Base-by-base conservation (phyloP, 495 filamentous ascomycete genomes). In the Saxispiralis lemnorum region DNA sequence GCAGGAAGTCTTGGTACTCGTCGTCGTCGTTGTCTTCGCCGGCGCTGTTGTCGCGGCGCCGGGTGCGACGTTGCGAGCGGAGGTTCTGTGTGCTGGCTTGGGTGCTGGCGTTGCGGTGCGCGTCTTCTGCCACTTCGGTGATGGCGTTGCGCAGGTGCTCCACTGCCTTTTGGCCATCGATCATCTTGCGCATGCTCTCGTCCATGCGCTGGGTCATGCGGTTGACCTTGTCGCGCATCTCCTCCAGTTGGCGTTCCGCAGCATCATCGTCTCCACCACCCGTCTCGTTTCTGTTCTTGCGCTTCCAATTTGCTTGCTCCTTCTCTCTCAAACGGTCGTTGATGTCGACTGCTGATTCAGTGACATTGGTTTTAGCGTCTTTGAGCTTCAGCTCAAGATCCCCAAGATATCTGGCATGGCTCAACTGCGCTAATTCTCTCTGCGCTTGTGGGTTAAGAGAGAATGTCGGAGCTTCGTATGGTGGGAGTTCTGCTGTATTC, bases 131-230 rank as follows among this genome's bases (percentile, higher is more conserved):
- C 1, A 41, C 39, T 10, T 34, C 40, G 17, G 31, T 14, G 3
- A 53, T 10, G 18, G 31, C 35, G 7, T 52, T 49, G 15, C 47
- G 45, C 12, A 56, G 45, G 10, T 48, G 28, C 43, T 57, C 31
- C 7, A 55, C 49, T 9, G 42, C 45, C 19, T 45, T 32, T 28
- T 53, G 34, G 6, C 47, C 48, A 41, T 64, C 62, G 36, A 64
- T 63, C 17, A 57, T 47, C 35, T 55, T 51, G 28, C 60, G 55
- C 46, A 64, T 54, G 16, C 37, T 45, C 48, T 56, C 54, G 17
- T 64, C 62, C 51, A 64, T 54, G 11, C 52, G 46, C 44, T 46
- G 32, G 24, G 62, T 64, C 54, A 63, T 57, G 9, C 49, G 41
- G 2, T 53, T 46, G 6, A 63, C 57, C 24, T 55, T 54, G n/a